A percentile compares a stretch with the other conserved stretches of the same genome.
phyloP scores from a whole-genome alignment of 805 yeast species.

The Middelhovenomyces tepae region DNA sequence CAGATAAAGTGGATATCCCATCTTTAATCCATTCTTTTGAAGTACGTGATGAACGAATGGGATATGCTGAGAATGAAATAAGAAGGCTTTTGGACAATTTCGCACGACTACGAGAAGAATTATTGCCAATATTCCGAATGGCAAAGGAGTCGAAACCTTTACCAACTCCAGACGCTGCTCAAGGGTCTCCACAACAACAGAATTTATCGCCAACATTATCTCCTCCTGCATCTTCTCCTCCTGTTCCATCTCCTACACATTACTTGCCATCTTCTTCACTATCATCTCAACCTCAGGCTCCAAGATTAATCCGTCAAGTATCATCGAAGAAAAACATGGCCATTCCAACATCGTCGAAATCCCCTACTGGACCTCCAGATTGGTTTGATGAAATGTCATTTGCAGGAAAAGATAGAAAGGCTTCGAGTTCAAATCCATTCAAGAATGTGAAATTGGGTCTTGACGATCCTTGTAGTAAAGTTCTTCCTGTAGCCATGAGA shows the following conservation, averaged over 20 bases:
- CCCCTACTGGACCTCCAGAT: too few species aligned
- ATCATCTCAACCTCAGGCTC: constrained; percentile 4
- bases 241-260: constrained; percentile 9
- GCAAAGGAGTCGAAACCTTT: constrained; percentile 57
- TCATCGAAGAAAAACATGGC: constrained; percentile 2
- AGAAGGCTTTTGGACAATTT: constrained; percentile 45
- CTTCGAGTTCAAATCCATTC: constrained; percentile 37
- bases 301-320: neutral
- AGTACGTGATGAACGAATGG: constrained; percentile 26
- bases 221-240: constrained; percentile 10
- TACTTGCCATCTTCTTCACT: constrained; percentile 10
- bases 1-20: constrained; percentile 5
- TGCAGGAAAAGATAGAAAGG: too few species aligned
- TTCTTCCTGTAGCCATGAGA: constrained; percentile 80
- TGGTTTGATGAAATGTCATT: too few species aligned
- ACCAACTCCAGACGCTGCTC: constrained; percentile 44
- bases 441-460: constrained; percentile 78
- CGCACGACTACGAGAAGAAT: constrained; percentile 49
- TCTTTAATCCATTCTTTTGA: constrained; percentile 14
- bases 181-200: constrained; percentile 4
- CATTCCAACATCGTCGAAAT: constrained; percentile 1
- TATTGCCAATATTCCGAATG: constrained; percentile 53
- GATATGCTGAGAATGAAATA: constrained; percentile 27
- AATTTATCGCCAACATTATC: constrained; percentile 5
- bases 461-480: constrained; percentile 85